phyloP scores from a whole-genome alignment of 78 protist genomes.

The Dictyostelium purpureum region DNA sequence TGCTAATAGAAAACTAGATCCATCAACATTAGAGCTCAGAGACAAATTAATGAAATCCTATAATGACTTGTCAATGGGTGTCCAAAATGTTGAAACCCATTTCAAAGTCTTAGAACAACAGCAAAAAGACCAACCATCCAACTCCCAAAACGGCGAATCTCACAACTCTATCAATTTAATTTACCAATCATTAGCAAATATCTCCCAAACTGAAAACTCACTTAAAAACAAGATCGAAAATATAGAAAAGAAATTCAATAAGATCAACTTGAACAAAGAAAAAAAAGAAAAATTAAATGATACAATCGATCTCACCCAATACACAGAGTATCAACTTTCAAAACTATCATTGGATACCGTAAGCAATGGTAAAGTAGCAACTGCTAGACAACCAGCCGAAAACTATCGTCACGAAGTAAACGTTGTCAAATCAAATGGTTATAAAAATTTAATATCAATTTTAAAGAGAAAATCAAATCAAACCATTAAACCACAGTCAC shows the following conservation, averaged over 20 bases:
- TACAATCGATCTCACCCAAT: not conserved
- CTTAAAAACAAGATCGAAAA: not conserved
- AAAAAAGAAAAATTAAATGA: not conserved
- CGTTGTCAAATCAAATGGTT: not conserved
- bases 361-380: not conserved
- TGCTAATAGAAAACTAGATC: constrained; percentile 14
- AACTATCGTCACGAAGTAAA: constrained; percentile 6
- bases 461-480: constrained; percentile 17
- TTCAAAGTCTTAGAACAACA: not conserved
- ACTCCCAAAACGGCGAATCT: not conserved
- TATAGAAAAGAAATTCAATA: constrained; percentile 4
- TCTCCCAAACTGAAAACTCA: not conserved
- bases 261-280: not conserved
- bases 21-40: not conserved
- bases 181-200: constrained; percentile 1
- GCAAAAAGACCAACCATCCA: not conserved
- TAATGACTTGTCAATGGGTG: not conserved
- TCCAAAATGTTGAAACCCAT: constrained; percentile 1
- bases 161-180: not conserved
- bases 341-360: not conserved
- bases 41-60: not conserved
- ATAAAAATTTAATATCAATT: constrained; percentile 4
- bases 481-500: constrained; percentile 12
- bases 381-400: not conserved
- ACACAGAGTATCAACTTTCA: constrained; percentile 9